Conservation (phyloP, 345 rosid species). For the Rhizophora mangle region DNA sequence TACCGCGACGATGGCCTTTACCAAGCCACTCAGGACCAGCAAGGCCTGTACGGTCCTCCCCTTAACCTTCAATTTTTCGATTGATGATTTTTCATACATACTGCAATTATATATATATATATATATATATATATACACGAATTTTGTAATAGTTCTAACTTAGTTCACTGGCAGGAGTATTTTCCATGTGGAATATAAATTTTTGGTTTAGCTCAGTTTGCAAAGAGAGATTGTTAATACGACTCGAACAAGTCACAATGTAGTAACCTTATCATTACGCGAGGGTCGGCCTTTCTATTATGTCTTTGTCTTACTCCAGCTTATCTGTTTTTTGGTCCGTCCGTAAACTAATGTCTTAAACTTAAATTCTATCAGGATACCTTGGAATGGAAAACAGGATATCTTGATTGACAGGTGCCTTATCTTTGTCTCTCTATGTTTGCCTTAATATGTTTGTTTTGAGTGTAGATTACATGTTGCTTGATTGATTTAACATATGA, state of each 20-base stretch:
- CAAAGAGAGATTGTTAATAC: too few species aligned
- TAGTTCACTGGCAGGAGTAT: too few species aligned
- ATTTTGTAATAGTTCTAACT: neutral
- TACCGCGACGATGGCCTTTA: constrained; percentile 88
- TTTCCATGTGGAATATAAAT: too few species aligned
- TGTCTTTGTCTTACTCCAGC: neutral
- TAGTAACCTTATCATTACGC: too few species aligned
- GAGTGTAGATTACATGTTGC: too few species aligned
- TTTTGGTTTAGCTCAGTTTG: too few species aligned
- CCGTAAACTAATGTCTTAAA: constrained; percentile 1
- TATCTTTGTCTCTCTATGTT: neutral
- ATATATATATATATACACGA: too few species aligned
- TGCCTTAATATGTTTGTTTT: neutral
- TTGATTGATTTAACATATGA: neutral
- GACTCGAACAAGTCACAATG: too few species aligned
- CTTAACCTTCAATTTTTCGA: too few species aligned
- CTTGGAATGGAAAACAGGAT: constrained; percentile 91
- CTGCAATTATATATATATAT: neutral
- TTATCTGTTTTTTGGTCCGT: neutral
- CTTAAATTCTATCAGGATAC: constrained; percentile 49
- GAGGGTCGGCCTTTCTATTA: too few species aligned
- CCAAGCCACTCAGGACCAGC: constrained; percentile 82
- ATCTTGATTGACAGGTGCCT: constrained; percentile 70
- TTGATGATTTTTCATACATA: neutral
- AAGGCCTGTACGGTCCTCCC: constrained; percentile 59